Evolutionary conservation across 192 early-diverging fungal species (phyloP), one percentile per base, ranked within the genome.

Genomic region (Mortierella hygrophila): DNA sequence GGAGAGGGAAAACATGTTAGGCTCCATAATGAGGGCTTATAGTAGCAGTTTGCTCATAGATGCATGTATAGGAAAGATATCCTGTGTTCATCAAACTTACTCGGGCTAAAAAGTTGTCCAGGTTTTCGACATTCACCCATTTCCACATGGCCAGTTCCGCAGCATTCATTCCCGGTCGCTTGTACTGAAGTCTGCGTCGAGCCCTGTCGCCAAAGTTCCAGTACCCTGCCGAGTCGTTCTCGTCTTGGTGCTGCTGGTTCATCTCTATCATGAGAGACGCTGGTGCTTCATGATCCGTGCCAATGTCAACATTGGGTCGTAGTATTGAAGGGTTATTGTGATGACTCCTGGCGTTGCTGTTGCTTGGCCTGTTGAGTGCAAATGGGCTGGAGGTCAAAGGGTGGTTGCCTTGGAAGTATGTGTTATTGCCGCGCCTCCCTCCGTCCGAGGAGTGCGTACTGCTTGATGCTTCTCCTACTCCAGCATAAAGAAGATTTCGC

Each of bases 121-220:
- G 82, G 80, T 97, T 96, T 77, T 94, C 93, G 18, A 95, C 93
- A 88, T 96, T 94, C 49, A 93, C 92, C 97, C 98, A 98, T 69
- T 94, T 91, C 89, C 92, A 93, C 86, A 96, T 86, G 23, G 96
- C 95, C 23, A 93, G 86, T 74, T 96, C 95, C 46, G 81, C 75
- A 18, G 89, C 81, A 68, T 89, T 79, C 78, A 89, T 85, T 60
- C 89, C 88, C 35, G 89, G 80, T 60, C 89, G 75, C 23, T 88
- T 90, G 42, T 85, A 90, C 42, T 73, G 63, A 54, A 74, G 46
- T 38, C 76, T 46, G 29, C 71, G 54, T 21, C 73, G 55, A 21
- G 82, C 76, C 68, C 60, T 78, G 38, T 80, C 65, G 23, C 76
- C 83, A 47, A 83, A 76, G 69, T 77, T 79, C 87, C 78, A 85